phyloP scores from a whole-genome alignment of 306 rosid species.

The Sphenostylis stenocarpa region DNA sequence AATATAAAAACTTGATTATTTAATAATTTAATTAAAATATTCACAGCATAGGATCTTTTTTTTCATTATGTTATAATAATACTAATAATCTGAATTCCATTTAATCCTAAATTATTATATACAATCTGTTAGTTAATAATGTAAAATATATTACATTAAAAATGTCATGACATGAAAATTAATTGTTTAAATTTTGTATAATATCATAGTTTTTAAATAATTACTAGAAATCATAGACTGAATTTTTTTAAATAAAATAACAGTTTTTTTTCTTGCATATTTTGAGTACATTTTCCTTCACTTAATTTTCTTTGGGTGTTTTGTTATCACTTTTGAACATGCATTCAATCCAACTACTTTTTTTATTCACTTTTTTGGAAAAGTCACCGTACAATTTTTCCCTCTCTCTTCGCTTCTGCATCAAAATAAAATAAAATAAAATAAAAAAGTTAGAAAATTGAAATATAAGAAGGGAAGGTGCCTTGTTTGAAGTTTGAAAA shows the following conservation, averaged over 20 bases:
- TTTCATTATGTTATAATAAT: not conserved
- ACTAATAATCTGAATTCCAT: too few species aligned
- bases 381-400: not conserved
- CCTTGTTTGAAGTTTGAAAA: conserved; percentile 15
- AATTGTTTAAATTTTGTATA: too few species aligned
- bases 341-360: not conserved
- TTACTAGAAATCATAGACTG: too few species aligned
- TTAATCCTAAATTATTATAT: too few species aligned
- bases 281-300: not conserved
- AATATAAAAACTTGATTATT: not conserved
- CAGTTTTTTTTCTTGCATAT: too few species aligned
- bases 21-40: not conserved
- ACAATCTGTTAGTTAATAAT: not conserved
- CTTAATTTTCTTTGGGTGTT: not conserved
- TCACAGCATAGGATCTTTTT: not conserved
- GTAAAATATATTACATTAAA: not conserved
- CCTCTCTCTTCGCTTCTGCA: not conserved
- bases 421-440: not conserved
- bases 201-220: too few species aligned
- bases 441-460: not conserved
- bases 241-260: too few species aligned
- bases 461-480: not conserved
- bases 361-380: not conserved
- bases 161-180: not conserved
- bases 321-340: not conserved